Conservation (phyloP, 441 rosid genomes). For the Kokia cookei region DNA sequence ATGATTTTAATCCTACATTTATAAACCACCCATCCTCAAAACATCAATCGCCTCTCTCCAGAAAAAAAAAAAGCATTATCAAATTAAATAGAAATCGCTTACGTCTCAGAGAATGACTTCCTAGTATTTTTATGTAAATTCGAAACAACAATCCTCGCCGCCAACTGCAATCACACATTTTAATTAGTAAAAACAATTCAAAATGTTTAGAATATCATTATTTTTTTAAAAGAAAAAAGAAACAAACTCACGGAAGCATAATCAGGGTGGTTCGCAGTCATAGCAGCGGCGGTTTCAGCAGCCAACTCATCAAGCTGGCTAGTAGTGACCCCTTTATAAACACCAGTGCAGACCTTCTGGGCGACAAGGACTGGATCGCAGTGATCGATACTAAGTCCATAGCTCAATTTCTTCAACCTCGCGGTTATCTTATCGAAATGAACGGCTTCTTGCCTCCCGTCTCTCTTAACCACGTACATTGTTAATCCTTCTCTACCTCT, state of each 20-base stretch:
- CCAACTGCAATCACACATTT: slow-evolving; percentile 45
- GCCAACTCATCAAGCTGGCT: slow-evolving; percentile 96
- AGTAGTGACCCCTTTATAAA: slow-evolving; percentile 91
- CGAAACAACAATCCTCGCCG: slow-evolving; percentile 87
- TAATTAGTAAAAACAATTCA: not conserved
- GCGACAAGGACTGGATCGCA: slow-evolving; percentile 91
- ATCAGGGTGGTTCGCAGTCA: slow-evolving; percentile 92
- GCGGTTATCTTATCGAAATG: slow-evolving; percentile 97
- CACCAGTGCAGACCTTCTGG: slow-evolving; percentile 96
- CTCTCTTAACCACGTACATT: slow-evolving; percentile 90
- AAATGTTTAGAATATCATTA: not conserved
- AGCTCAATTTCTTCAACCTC: slow-evolving; percentile 85
- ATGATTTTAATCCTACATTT: slow-evolving; percentile 62
- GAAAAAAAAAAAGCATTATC: not conserved
- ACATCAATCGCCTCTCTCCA: not conserved
- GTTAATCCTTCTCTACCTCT: slow-evolving; percentile 6
- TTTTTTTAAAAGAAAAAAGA: too few species aligned
- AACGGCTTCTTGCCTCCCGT: slow-evolving; percentile 76
- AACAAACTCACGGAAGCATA: slow-evolving; percentile 65
- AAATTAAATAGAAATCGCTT: slow-evolving; percentile 15
- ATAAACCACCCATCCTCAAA: not conserved
- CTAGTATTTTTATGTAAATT: slow-evolving; percentile 84
- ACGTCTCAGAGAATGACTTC: slow-evolving; percentile 88
- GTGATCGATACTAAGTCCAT: slow-evolving; percentile 84
- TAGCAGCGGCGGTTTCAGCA: slow-evolving; percentile 94